Base-by-base conservation (phyloP, 2,329 filamentous ascomycete genomes). In the Pyrenophora teres region DNA sequence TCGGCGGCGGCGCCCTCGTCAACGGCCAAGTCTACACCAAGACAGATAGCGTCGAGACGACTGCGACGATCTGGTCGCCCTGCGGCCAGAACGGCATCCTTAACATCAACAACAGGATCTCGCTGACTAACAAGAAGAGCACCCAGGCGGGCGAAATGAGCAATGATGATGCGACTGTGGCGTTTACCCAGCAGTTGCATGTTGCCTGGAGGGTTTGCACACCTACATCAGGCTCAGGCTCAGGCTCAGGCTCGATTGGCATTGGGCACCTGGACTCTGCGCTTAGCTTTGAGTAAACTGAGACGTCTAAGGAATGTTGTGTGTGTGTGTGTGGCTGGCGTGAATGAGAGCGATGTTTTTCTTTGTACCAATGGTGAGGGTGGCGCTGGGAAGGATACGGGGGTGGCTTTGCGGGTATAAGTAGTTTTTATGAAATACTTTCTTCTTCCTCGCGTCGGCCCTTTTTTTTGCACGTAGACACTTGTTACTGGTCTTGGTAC, bases 11-110 rank as follows among this genome's bases (percentile, higher is more conserved):
- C 12, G 74, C 74, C 16, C 77, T 78, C 27, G 63, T 58, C 41
- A 64, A 67, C 35, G 72, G 65, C 44, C 60, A 68, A 30, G 68
- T 80, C 66, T 81, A 81, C 70, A 69, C 70, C 56, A 76, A 78
- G 68, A 73, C 74, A 40, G 79, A 81, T 63, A 62, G 64, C 10
- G 52, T 71, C 38, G 69, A 71, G 61, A 70, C 69, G 12, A 70
- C 68, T 0, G 65, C 68, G 2, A 65, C 63, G 36, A 59, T 70
- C 51, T 71, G 69, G 69, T 70, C 67, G 7, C 69, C 69, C 0
- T 71, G 69, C 55, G 69, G 69, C 49, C 63, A 52, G 47, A 68
- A 56, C 40, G 69, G 69, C 12, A 64, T 71, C 42, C 59, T 71
- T 36, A 70, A 70, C 50, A 62, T 71, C 53, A 71, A 71, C 55